A percentile compares a stretch with the other conserved stretches of the same genome.
phyloP scores from a whole-genome alignment of 805 yeast species.

The Brettanomyces sp. region DNA sequence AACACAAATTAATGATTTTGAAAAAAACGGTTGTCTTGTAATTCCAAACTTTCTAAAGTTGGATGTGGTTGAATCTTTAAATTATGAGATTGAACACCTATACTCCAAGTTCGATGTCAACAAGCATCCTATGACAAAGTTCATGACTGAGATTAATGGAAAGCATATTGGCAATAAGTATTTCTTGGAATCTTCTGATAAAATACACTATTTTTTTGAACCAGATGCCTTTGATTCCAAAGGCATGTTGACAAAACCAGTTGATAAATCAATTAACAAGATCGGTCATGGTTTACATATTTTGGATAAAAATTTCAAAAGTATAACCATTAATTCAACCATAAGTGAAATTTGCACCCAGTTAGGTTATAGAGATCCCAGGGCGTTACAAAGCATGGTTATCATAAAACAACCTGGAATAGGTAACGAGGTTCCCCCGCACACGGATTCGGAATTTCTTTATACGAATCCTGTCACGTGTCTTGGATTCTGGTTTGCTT shows the following conservation, averaged over 20 bases:
- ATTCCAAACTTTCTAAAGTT: slow-evolving; percentile 43
- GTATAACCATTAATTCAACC: slow-evolving; percentile 41
- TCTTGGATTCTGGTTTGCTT: slow-evolving; percentile 74
- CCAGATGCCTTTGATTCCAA: slow-evolving; percentile 40
- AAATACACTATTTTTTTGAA: slow-evolving; percentile 62
- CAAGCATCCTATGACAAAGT: slow-evolving; percentile 60
- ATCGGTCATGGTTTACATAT: slow-evolving; percentile 73
- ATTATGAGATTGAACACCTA: slow-evolving; percentile 35
- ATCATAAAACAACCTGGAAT: slow-evolving; percentile 71
- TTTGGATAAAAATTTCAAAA: slow-evolving; percentile 37
- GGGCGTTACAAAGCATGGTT: slow-evolving; percentile 70
- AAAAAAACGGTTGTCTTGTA: slow-evolving; percentile 52
- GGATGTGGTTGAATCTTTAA: slow-evolving; percentile 30
- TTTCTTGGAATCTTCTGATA: slow-evolving; percentile 60
- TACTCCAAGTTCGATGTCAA: slow-evolving; percentile 40
- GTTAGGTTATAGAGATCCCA: slow-evolving; percentile 51
- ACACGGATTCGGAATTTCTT: slow-evolving; percentile 66
- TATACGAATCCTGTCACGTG: slow-evolving; percentile 66
- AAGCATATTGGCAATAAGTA: slow-evolving; percentile 67
- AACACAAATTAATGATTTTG: slow-evolving; percentile 41
- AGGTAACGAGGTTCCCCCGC: slow-evolving; percentile 68
- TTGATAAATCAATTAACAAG: slow-evolving; percentile 57
- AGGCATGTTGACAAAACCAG: slow-evolving; percentile 44
- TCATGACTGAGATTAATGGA: slow-evolving; percentile 44
- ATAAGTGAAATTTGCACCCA: slow-evolving; percentile 42